phyloP scores from a whole-genome alignment of 2,329 filamentous ascomycete species.

The Epichloe glyceriae region DNA sequence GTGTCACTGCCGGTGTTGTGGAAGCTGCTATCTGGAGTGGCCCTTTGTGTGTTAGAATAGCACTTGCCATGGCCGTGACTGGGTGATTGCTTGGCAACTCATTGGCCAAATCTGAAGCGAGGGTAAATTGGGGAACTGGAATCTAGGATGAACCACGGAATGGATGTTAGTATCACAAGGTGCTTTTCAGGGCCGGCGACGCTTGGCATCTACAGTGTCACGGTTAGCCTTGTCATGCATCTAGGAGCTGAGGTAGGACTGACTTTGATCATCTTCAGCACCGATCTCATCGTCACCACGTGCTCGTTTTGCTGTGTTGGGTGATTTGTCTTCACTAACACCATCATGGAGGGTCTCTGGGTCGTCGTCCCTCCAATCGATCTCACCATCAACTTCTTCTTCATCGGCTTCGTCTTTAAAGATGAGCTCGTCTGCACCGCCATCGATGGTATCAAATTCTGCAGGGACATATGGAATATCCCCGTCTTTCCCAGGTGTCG shows the following conservation, averaged over 20 bases:
- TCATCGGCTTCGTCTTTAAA: background rate
- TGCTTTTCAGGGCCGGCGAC: conserved; percentile 8
- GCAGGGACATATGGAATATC: conserved; percentile 14
- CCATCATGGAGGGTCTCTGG: conserved; percentile 1
- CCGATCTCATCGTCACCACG: conserved; percentile 9
- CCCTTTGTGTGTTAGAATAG: background rate
- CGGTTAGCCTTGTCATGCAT: conserved; percentile 2
- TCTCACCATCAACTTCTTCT: conserved; percentile 6
- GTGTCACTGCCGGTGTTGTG: background rate
- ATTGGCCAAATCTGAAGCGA: background rate
- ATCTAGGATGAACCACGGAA: background rate
- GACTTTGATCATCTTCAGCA: conserved; percentile 9
- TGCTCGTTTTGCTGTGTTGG: conserved; percentile 7
- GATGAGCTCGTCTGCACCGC: background rate
- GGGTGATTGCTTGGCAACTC: background rate
- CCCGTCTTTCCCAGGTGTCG: conserved; percentile 16
- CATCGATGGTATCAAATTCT: background rate
- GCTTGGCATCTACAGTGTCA: conserved; percentile 9
- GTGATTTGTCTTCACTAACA: conserved; percentile 1
- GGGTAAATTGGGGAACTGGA: background rate
- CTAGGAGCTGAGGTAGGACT: background rate
- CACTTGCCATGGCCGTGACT: background rate
- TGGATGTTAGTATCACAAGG: conserved; percentile 3
- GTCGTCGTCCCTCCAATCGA: conserved; percentile 12
- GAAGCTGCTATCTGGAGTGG: background rate